phyloP scores from a whole-genome alignment of 2,329 filamentous ascomycete species.

The Nigrograna mackinnonii region DNA sequence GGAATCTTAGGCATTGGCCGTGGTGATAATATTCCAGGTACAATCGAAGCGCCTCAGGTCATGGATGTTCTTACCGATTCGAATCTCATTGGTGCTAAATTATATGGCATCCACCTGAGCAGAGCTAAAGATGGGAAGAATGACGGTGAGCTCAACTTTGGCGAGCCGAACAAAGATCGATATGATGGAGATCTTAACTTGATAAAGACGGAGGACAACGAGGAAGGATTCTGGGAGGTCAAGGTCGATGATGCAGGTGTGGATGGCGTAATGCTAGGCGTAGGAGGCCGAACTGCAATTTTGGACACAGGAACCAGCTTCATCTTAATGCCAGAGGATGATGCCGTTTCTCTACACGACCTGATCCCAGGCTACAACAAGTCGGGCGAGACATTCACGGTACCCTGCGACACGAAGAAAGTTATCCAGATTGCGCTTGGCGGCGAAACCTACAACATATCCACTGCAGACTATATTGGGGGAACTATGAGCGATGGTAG shows the following conservation, averaged over 20 bases:
- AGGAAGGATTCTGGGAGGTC: conserved; percentile 72
- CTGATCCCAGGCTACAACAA: conserved; percentile 61
- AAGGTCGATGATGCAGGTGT: conserved; percentile 67
- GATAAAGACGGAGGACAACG: conserved; percentile 55
- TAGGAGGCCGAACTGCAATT: conserved; percentile 63
- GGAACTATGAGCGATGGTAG: conserved; percentile 37
- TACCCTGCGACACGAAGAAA: conserved; percentile 72
- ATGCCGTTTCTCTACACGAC: conserved; percentile 70
- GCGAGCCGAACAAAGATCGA: conserved; percentile 67
- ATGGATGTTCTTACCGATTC: conserved; percentile 63
- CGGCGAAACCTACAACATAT: conserved; percentile 67
- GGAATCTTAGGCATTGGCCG: conserved; percentile 82
- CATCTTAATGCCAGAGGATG: conserved; percentile 69
- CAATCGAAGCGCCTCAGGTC: conserved; percentile 62
- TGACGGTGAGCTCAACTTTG: conserved; percentile 79
- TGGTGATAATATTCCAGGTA: conserved; percentile 49
- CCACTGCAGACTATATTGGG: conserved; percentile 72
- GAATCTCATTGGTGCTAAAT: conserved; percentile 63
- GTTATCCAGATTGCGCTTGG: conserved; percentile 70
- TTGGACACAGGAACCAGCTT: conserved; percentile 86
- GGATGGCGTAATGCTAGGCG: conserved; percentile 55
- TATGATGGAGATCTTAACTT: conserved; percentile 73
- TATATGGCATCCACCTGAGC: conserved; percentile 73
- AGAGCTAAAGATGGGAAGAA: conserved; percentile 67
- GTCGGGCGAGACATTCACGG: conserved; percentile 63